Percentiles rank a stretch among this genome's conserved stretches.
Conservation (phyloP, 2,329 filamentous ascomycete genomes). For the Epichloe elymi region DNA sequence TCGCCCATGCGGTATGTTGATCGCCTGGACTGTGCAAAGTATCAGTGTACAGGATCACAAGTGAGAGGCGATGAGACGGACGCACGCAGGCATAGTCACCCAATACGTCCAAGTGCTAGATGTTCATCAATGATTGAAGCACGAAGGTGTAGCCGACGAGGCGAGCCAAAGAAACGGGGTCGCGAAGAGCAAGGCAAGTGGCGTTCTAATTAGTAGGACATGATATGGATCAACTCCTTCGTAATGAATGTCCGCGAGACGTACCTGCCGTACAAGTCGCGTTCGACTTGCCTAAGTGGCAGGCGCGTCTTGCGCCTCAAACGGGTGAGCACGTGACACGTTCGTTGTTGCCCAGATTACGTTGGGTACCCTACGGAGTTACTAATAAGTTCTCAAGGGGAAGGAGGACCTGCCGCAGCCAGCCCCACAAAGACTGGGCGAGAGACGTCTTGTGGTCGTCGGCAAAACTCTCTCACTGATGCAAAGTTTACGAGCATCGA, state of each 20-base stretch:
- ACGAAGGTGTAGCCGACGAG: neutral
- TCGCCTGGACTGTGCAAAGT: conserved; percentile 45
- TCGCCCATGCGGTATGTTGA: conserved; percentile 46
- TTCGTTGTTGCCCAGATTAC: no score
- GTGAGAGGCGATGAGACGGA: conserved; percentile 7
- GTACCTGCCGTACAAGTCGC: neutral
- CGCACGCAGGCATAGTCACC: conserved; percentile 31
- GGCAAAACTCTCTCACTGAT: no score
- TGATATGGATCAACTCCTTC: neutral
- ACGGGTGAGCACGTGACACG: conserved; percentile 9
- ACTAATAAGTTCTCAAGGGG: no score
- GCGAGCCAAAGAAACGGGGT: neutral
- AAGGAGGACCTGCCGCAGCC: neutral
- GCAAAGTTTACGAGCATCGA: no score
- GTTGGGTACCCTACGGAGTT: no score
- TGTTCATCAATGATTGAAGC: neutral
- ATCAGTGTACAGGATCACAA: conserved; percentile 8
- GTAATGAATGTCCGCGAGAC: neutral
- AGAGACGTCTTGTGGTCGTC: no score
- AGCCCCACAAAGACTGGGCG: neutral
- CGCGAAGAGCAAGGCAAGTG: neutral
- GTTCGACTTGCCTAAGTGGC: neutral
- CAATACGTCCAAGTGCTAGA: neutral
- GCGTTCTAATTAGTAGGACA: neutral
- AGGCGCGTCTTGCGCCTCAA: conserved; percentile 1